Base-by-base conservation (phyloP, 495 filamentous ascomycete species). In the Apodospora peruviana region DNA sequence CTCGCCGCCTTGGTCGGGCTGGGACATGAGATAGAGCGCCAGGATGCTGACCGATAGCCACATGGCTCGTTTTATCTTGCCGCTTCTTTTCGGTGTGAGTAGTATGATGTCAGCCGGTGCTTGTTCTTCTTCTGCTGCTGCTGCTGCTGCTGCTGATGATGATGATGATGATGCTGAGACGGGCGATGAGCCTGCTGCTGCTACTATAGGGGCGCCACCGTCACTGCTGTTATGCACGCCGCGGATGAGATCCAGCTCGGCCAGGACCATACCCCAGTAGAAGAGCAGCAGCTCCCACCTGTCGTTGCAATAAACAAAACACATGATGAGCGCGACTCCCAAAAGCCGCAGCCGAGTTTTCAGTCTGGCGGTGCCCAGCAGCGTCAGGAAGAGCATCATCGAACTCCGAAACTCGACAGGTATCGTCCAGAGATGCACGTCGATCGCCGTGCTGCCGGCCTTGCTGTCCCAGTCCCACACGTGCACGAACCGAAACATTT, bases 391-490 rank as follows among this genome's bases (percentile, higher is more conserved):
- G 3, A 87, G 70, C 40, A 84, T 67, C 51, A 87, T 76, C 8
- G 80, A 84, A 50, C 75, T 75, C 43, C 80, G 70, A 51, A 85
- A 84, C 58, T 87, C 84, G 21, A 86, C 75, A 0, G 84, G 83
- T n/a, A 87, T 84, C 20, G 84, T 87, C 84, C 84, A 87, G 0
- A 86, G 67, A 50, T 85, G 82, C 4, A 81, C 76, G 43, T 87
- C 83, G 55, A 86, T 84, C 29, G 52, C 64, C 60, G 58, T 77
- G 57, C 53, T 77, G 63, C 55, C 72, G 59, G 47, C 64, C 47
- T 53, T 65, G 38, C 45, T 59, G 22, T 60, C 63, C 70, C 68
- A 72, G 32, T 64, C 62, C 62, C 65, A 71, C 3, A 70, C 45
- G 19, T 73, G 66, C 20, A 72, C 47, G 35, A 75, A 67, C 12